phyloP scores from a whole-genome alignment of 192 early-diverging fungal species.

The Rhizophagus clarus region DNA sequence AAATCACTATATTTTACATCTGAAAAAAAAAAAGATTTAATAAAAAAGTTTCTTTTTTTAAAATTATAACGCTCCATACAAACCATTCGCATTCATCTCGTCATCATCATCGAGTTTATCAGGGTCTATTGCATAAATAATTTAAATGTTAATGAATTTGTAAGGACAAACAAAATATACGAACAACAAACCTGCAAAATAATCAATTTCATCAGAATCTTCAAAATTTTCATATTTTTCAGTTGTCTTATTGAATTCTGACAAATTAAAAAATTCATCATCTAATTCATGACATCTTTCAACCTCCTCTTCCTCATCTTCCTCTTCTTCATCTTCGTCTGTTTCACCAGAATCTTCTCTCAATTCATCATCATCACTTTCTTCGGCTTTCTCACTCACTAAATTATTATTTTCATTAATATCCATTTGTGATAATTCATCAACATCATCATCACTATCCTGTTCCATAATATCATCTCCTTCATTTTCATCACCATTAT shows the following conservation, averaged over 20 bases:
- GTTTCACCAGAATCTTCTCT: conserved; percentile 46
- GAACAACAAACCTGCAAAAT: conserved; percentile 43
- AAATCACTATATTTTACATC: conserved; percentile 86
- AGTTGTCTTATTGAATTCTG: conserved; percentile 80
- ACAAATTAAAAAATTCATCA: conserved; percentile 96
- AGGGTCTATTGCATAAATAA: conserved; percentile 62
- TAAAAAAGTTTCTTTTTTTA: too few relatives aligned
- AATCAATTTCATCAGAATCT: conserved; percentile 70
- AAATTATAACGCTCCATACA: not conserved
- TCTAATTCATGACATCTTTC: conserved; percentile 67
- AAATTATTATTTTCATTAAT: conserved; percentile 39
- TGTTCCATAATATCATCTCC: conserved; percentile 48
- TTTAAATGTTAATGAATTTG: conserved; percentile 50
- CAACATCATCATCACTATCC: conserved; percentile 41
- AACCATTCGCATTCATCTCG: conserved; percentile 60
- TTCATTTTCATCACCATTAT: too few relatives aligned
- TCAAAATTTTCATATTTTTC: conserved; percentile 61
- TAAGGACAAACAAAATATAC: not conserved
- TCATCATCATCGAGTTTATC: conserved; percentile 68
- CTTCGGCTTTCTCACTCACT: conserved; percentile 46
- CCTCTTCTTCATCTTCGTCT: conserved; percentile 30
- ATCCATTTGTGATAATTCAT: conserved; percentile 38
- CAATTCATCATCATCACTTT: conserved; percentile 45
- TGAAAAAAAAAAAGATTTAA: conserved; percentile 29
- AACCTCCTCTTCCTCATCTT: conserved; percentile 37